A percentile compares a stretch with the other conserved stretches of the same genome.
These are phyloP conservation scores for Boletus eberwhitei DNA, from an alignment of 768 basidiomycete genomes.

Conservation along the genomic window DNA sequence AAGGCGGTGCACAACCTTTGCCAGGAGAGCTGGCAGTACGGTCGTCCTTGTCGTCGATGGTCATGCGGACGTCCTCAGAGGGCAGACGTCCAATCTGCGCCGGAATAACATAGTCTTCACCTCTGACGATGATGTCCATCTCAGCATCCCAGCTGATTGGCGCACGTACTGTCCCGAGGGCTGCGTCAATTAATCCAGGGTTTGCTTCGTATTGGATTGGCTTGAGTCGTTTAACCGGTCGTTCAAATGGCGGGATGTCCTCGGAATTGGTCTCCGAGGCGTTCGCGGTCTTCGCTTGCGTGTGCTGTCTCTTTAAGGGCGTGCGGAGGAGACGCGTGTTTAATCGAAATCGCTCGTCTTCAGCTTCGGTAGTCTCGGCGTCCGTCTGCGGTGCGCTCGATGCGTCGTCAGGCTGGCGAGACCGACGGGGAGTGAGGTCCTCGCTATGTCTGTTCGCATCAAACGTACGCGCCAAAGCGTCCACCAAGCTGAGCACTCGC, in stretches of 20 bases:
- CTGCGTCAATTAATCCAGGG: slow-evolving; percentile 14
- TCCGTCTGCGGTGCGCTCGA: slow-evolving; percentile 17
- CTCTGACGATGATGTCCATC: slow-evolving; percentile 4
- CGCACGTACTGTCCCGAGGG: slow-evolving; percentile 24
- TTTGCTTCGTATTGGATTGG: slow-evolving; percentile 22
- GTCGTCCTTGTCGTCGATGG: neutral
- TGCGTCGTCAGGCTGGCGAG: neutral
- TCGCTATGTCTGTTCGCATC: slow-evolving; percentile 23
- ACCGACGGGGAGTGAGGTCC: neutral
- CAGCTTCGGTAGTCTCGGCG: slow-evolving; percentile 21
- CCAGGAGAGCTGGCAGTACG: neutral
- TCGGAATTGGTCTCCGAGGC: slow-evolving; percentile 16
- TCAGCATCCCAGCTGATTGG: slow-evolving; percentile 18
- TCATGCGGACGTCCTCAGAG: neutral
- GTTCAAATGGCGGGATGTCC: slow-evolving; percentile 3
- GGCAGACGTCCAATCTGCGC: neutral
- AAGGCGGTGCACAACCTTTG: too few relatives aligned
- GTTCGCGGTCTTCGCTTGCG: neutral
- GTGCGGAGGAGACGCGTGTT: slow-evolving; percentile 12
- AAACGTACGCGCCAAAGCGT: slow-evolving; percentile 25
- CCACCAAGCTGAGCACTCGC: slow-evolving; percentile 14
- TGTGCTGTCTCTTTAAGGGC: slow-evolving; percentile 1
- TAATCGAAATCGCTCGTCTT: slow-evolving; percentile 14
- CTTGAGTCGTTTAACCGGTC: slow-evolving; percentile 17
- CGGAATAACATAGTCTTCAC: neutral